These are phyloP conservation scores for Pezizomycotina sp. DNA, from an alignment of 2,329 filamentous ascomycete species.

Conservation along the genomic window DNA sequence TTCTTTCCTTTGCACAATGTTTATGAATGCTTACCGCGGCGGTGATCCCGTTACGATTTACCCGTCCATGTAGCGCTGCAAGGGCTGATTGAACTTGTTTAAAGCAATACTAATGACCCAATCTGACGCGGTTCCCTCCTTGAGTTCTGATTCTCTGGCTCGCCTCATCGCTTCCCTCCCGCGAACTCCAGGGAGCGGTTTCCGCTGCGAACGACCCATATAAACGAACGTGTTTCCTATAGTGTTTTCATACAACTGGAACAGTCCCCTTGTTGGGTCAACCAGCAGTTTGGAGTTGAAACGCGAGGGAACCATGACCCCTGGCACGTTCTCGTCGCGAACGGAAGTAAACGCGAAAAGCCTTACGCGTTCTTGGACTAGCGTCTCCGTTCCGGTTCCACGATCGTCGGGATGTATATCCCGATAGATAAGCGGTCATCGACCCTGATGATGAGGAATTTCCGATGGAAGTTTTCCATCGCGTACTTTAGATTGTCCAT, in stretches of 20 bases:
- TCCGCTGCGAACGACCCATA: slow-evolving; percentile 28
- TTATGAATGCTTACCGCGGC: slow-evolving; percentile 27
- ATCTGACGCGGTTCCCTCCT: slow-evolving; percentile 27
- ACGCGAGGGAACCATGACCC: slow-evolving; percentile 29
- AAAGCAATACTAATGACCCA: slow-evolving; percentile 29
- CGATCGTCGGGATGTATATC: slow-evolving; percentile 31
- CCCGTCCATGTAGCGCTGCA: slow-evolving; percentile 29
- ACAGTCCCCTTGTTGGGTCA: slow-evolving; percentile 27
- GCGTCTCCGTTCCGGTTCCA: slow-evolving; percentile 26
- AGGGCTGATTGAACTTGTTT: slow-evolving; percentile 29
- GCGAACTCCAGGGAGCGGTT: slow-evolving; percentile 24
- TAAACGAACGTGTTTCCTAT: slow-evolving; percentile 30
- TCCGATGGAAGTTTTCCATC: slow-evolving; percentile 31
- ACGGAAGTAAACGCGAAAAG: slow-evolving; percentile 31
- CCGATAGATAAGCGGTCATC: slow-evolving; percentile 30
- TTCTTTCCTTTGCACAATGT: neutral
- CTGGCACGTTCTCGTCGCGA: slow-evolving; percentile 27
- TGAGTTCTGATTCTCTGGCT: slow-evolving; percentile 25
- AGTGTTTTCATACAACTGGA: slow-evolving; percentile 30
- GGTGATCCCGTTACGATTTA: slow-evolving; percentile 29
- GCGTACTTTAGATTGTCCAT: slow-evolving; percentile 26
- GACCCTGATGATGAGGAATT: slow-evolving; percentile 29
- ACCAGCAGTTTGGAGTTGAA: slow-evolving; percentile 30
- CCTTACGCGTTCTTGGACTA: slow-evolving; percentile 28
- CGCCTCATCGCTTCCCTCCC: slow-evolving; percentile 19